Conservation (phyloP, 495 filamentous ascomycete species). For the Hypoxylon intermedium region DNA sequence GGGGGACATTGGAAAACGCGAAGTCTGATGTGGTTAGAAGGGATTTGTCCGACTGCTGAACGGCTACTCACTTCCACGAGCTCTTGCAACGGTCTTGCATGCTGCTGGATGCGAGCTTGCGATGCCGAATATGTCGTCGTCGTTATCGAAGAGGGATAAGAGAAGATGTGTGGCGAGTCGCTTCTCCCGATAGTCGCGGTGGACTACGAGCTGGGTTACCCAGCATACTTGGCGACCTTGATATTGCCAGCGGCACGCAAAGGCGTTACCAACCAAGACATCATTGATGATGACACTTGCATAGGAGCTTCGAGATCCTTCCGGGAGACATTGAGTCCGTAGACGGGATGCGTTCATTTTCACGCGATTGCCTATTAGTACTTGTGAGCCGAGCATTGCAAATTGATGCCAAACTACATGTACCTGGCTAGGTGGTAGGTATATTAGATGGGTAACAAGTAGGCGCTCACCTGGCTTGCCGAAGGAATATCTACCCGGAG, state of each 20-base stretch:
- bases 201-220: slow-evolving; percentile 51
- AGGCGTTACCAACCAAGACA: slow-evolving; percentile 45
- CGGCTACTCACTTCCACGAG: slow-evolving; percentile 36
- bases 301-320: slow-evolving; percentile 31
- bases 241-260: slow-evolving; percentile 45
- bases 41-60: slow-evolving; percentile 33
- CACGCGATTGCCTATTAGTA: background rate
- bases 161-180: slow-evolving; percentile 45
- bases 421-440: too few species aligned
- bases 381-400: slow-evolving; percentile 6
- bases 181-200: slow-evolving; percentile 41
- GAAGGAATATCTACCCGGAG: too few species aligned
- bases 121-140: slow-evolving; percentile 45
- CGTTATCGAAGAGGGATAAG: slow-evolving; percentile 29
- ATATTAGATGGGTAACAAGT: slow-evolving; percentile 34
- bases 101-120: slow-evolving; percentile 47
- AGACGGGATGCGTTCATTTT: slow-evolving; percentile 42
- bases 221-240: slow-evolving; percentile 43
- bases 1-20: slow-evolving; percentile 9
- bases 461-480: slow-evolving; percentile 24
- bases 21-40: slow-evolving; percentile 27
- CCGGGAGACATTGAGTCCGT: slow-evolving; percentile 35
- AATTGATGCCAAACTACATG: too few species aligned
- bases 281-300: slow-evolving; percentile 42
- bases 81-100: slow-evolving; percentile 36